Percentiles rank a stretch among this genome's conserved stretches.
Evolutionary conservation across 2,329 filamentous ascomycete genomes (phyloP).

Genomic region (Diplodia mutila): DNA sequence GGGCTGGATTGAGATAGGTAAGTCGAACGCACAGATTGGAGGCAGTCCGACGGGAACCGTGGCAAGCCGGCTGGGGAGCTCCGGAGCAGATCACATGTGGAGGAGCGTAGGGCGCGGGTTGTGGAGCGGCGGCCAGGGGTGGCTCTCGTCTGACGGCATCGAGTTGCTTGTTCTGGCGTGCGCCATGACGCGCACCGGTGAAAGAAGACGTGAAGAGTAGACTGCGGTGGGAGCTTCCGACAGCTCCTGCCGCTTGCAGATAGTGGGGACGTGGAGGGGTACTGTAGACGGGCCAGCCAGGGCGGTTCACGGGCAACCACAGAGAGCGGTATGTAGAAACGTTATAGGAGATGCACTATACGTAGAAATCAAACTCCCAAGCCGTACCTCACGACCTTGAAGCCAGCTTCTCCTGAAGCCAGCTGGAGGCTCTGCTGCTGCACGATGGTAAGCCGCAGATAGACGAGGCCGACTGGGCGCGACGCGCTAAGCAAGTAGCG

Average conservation of each 20-base stretch:
- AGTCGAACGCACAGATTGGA: constrained; percentile 11
- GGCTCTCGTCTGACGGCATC: constrained; percentile 9
- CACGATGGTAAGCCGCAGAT: constrained; percentile 18
- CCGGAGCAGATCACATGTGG: constrained; percentile 23
- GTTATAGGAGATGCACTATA: not conserved
- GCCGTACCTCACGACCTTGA: not conserved
- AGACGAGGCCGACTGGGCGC: not conserved
- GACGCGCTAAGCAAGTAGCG: not conserved
- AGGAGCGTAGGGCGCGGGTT: constrained; percentile 20
- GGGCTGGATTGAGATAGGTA: constrained; percentile 7
- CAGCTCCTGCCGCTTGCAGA: not conserved
- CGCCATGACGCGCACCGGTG: constrained; percentile 11
- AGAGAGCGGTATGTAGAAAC: not conserved
- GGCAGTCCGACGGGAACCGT: constrained; percentile 20
- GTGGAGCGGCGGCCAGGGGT: constrained; percentile 20
- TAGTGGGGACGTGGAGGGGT: not conserved
- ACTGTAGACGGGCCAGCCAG: no score
- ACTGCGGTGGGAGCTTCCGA: not conserved
- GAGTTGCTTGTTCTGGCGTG: constrained; percentile 7
- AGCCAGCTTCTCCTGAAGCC: not conserved
- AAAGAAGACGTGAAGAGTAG: not conserved
- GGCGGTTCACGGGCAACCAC: not conserved
- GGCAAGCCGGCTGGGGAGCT: constrained; percentile 17
- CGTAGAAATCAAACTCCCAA: not conserved
- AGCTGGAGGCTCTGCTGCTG: constrained; percentile 13